Evolutionary conservation across 768 basidiomycete species (phyloP).

Genomic region (Phlegmacium glaucopus): DNA sequence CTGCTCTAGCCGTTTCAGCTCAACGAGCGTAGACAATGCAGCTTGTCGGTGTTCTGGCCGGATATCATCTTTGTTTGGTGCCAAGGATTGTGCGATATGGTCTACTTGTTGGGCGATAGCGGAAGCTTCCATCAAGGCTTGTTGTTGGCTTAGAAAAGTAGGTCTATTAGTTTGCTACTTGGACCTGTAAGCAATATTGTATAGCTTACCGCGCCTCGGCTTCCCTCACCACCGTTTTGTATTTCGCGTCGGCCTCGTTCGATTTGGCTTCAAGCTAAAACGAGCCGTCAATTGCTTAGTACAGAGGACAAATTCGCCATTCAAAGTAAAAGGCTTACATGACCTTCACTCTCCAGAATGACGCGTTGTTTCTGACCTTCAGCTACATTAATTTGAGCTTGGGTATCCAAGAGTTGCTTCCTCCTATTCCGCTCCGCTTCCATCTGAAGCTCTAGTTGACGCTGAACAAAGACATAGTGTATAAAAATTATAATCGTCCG

Average conservation of each 20-base stretch:
- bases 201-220: conserved; percentile 42
- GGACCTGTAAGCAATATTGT: neutral
- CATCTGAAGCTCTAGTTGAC: conserved; percentile 61
- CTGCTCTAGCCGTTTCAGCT: conserved; percentile 50
- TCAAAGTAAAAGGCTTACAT: conserved; percentile 25
- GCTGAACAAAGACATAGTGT: conserved; percentile 20
- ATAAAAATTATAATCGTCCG: neutral
- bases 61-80: conserved; percentile 24
- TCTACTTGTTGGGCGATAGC: conserved; percentile 49
- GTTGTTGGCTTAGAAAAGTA: conserved; percentile 31
- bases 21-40: conserved; percentile 41
- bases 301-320: too few species aligned
- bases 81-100: conserved; percentile 39
- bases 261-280: conserved; percentile 44
- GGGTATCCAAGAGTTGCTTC: conserved; percentile 55
- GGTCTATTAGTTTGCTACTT: neutral
- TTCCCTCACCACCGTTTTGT: conserved; percentile 47
- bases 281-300: neutral
- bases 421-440: conserved; percentile 54
- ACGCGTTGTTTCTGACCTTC: conserved; percentile 56
- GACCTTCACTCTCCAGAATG: conserved; percentile 54
- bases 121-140: conserved; percentile 41
- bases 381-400: conserved; percentile 55
- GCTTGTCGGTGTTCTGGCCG: conserved; percentile 31
- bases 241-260: conserved; percentile 52